These are phyloP conservation scores for Ophiostoma sp. DNA, from an alignment of 2,329 filamentous ascomycete genomes.

Conservation along the genomic window DNA sequence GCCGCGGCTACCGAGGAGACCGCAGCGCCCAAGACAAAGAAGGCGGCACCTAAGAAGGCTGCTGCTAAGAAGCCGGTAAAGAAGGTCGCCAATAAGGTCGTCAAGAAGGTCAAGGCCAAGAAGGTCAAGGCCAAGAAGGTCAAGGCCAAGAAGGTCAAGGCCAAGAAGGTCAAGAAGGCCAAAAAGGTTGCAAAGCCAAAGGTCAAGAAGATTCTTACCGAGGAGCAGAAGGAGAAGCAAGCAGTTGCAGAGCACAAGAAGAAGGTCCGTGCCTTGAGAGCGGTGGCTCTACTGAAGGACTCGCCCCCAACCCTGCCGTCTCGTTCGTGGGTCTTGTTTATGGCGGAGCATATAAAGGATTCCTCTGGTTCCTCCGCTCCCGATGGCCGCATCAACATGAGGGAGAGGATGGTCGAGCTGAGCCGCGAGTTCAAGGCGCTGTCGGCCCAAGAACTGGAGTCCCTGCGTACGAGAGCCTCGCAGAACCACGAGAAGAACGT, in stretches of 20 bases:
- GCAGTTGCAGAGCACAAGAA: not conserved
- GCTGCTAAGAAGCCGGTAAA: constrained; percentile 21
- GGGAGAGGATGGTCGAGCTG: constrained; percentile 30
- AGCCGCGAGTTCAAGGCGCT: constrained; percentile 38
- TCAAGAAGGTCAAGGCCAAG: constrained; percentile 15
- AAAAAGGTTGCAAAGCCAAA: constrained; percentile 22
- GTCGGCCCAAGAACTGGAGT: constrained; percentile 39
- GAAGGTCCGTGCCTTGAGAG: constrained; percentile 36
- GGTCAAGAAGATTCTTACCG: constrained; percentile 31
- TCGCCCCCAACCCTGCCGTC: constrained; percentile 35
- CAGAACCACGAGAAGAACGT: constrained; percentile 41
- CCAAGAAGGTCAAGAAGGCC: constrained; percentile 25
- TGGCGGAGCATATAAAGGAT: constrained; percentile 32
- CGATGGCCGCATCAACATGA: constrained; percentile 19
- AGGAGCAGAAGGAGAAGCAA: constrained; percentile 35
- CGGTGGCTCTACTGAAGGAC: constrained; percentile 38
- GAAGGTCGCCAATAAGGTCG: constrained; percentile 23
- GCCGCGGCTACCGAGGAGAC: not conserved
- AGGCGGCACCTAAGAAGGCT: constrained; percentile 22
- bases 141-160: constrained; percentile 25
- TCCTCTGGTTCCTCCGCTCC: too few relatives aligned
- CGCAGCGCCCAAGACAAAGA: constrained; percentile 24
- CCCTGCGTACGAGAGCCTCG: constrained; percentile 33
- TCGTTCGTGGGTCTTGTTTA: constrained; percentile 38
- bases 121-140: constrained; percentile 8